phyloP scores from a whole-genome alignment of 2,329 filamentous ascomycete genomes.

The Botrytis byssoidea region DNA sequence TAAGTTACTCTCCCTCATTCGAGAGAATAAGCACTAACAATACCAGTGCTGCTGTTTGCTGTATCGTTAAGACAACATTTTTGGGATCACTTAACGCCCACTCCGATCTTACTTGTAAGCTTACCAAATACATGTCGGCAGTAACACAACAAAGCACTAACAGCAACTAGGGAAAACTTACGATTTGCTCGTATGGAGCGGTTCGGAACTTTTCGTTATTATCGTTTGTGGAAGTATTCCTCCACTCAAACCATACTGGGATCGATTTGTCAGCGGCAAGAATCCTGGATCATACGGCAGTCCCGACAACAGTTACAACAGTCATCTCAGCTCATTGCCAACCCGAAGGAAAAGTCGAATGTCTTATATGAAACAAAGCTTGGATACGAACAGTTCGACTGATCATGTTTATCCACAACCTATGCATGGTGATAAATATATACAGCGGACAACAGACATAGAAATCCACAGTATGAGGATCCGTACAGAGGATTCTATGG shows the following conservation, averaged over 20 bases:
- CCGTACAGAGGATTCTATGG: not conserved
- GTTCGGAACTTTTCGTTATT: conserved; percentile 16
- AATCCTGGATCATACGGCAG: not conserved
- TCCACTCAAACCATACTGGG: conserved; percentile 17
- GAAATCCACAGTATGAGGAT: conserved; percentile 11
- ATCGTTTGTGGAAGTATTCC: conserved; percentile 22
- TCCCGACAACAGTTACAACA: not conserved
- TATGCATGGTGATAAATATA: conserved; percentile 14
- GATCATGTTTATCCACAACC: not conserved
- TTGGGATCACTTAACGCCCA: conserved; percentile 7
- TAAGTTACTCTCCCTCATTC: not conserved
- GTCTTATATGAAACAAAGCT: conserved; percentile 10
- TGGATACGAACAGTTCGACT: not conserved
- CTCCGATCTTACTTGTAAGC: conserved; percentile 20
- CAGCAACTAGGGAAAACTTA: conserved; percentile 10
- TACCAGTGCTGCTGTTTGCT: conserved; percentile 16
- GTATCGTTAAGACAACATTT: conserved; percentile 20
- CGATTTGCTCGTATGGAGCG: conserved; percentile 17
- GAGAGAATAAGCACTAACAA: conserved; percentile 2
- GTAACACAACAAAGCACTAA: not conserved
- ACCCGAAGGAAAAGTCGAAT: conserved; percentile 2
- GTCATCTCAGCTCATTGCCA: not conserved
- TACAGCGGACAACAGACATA: conserved; percentile 16
- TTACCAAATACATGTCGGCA: not conserved
- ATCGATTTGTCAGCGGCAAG: conserved; percentile 3